These are phyloP conservation scores for Henningerozyma blattae DNA, from an alignment of 805 yeast species.

Conservation along the genomic window DNA sequence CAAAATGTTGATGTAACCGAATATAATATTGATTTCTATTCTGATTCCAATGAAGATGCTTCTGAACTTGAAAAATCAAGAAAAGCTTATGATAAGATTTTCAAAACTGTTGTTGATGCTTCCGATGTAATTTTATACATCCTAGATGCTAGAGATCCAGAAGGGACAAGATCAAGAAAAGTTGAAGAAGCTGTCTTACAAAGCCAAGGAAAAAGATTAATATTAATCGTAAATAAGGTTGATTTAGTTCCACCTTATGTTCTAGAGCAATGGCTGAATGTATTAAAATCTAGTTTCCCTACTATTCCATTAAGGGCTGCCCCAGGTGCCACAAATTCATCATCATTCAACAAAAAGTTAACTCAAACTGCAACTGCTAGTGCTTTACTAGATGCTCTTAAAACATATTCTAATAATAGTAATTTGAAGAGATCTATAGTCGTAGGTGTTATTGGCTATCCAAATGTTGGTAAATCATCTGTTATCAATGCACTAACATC, in stretches of 20 bases:
- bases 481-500: slow-evolving; percentile 80
- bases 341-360: slow-evolving; percentile 61
- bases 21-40: slow-evolving; percentile 34
- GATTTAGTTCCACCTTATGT: slow-evolving; percentile 84
- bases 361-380: slow-evolving; percentile 62
- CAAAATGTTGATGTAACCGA: slow-evolving; percentile 38
- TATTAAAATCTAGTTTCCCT: slow-evolving; percentile 75
- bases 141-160: slow-evolving; percentile 97
- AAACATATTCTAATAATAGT: slow-evolving; percentile 72
- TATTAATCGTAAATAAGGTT: slow-evolving; percentile 79
- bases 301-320: slow-evolving; percentile 82
- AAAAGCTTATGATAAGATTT: slow-evolving; percentile 87
- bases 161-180: slow-evolving; percentile 80
- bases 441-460: slow-evolving; percentile 95
- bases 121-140: slow-evolving; percentile 87
- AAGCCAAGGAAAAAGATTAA: slow-evolving; percentile 65
- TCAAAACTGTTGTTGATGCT: slow-evolving; percentile 85
- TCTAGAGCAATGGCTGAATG: slow-evolving; percentile 72
- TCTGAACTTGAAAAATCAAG: slow-evolving; percentile 59
- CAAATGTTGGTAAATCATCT: slow-evolving; percentile 94
- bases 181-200: slow-evolving; percentile 84
- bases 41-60: slow-evolving; percentile 32
- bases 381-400: slow-evolving; percentile 66
- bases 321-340: slow-evolving; percentile 56
- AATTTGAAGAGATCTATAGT: slow-evolving; percentile 80